Base-by-base conservation (phyloP, 345 rosid genomes). In the Garcia nutans region DNA sequence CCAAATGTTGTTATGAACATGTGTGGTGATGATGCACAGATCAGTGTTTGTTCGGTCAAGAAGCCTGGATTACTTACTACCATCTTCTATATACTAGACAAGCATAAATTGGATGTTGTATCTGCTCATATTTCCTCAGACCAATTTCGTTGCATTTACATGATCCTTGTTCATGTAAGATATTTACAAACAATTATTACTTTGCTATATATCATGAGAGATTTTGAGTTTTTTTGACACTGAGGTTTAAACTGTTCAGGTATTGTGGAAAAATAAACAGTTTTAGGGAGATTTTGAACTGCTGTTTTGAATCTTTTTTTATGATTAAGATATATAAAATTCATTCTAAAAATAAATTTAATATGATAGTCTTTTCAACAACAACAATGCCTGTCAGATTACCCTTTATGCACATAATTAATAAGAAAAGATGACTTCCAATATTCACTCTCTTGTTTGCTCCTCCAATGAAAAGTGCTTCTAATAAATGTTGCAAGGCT, bases 71-170 rank as follows among this genome's bases (percentile, higher is more conserved):
- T 84, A 17, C 79, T 89, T 17, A 11, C 86, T 70, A 67, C 84
- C 56, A 80, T 88, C 41, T 64, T 83, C 58, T 80, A 68, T 73
- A 83, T 85, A 57, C 73, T 89, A 10, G 84, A 86, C 77, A 89
- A 86, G 81, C 84, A 88, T 71, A 76, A 83, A 61, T 63, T 88
- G 81, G 88, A 85, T 56, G 86, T 85, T 62, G 75, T 89, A 1
- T 81, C 91, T 7, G 85, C 90, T 74, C 86, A 85, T 65, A 22
- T 88, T 73, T 82, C 88, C 20, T 81, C 93, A 0, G 84, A 85
- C 55, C 70, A 77, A 15, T 47, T 56, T 58, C 82, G 77, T n/a
- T 56, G 77, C 86, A 70, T 76, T 49, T 85, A 80, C 77, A 80
- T 78, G 88, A 80, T 85, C 72, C 86, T 80, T 42, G 82, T 71